A percentile compares a stretch with the other conserved stretches of the same genome.
Conservation (phyloP, 2,329 filamentous ascomycete genomes). For the Apiospora saccharicola region DNA sequence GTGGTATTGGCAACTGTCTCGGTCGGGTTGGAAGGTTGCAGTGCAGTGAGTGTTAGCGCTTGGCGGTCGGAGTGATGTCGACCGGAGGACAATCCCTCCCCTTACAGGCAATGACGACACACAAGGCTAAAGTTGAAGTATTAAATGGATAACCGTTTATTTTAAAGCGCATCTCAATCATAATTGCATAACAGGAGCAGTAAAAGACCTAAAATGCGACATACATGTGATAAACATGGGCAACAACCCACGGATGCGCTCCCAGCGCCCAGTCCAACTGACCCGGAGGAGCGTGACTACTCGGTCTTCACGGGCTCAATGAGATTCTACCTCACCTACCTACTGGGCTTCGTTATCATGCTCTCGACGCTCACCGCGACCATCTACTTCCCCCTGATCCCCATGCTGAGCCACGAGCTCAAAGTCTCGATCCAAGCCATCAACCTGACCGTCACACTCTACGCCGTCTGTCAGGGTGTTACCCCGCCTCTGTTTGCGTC, state of each 20-base stretch:
- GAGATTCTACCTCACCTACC: slow-evolving; percentile 8
- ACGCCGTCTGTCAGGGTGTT: slow-evolving; percentile 25
- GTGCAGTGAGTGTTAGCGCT: background rate
- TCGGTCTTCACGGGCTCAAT: background rate
- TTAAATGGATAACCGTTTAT: too few relatives aligned
- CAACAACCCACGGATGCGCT: background rate
- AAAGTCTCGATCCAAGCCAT: slow-evolving; percentile 25
- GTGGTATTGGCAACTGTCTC: too few relatives aligned
- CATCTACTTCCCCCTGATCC: slow-evolving; percentile 29
- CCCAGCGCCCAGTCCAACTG: fast-evolving
- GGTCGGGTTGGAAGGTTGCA: too few relatives aligned
- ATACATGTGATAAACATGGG: background rate
- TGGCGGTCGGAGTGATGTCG: background rate
- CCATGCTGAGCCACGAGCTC: slow-evolving; percentile 18
- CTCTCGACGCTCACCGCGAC: slow-evolving; percentile 27
- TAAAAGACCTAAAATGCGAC: background rate
- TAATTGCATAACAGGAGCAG: too few relatives aligned
- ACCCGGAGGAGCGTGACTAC: background rate
- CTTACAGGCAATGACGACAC: background rate
- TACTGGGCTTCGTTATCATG: slow-evolving; percentile 26
- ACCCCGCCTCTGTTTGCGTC: slow-evolving; percentile 23
- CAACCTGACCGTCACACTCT: slow-evolving; percentile 28
- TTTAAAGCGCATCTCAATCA: too few relatives aligned
- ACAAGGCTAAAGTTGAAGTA: too few relatives aligned
- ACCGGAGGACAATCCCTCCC: background rate